Percentiles rank a stretch among this genome's conserved stretches.
These are phyloP conservation scores for Pseudonectria buxi DNA, from an alignment of 2,329 filamentous ascomycete genomes.

Conservation along the genomic window DNA sequence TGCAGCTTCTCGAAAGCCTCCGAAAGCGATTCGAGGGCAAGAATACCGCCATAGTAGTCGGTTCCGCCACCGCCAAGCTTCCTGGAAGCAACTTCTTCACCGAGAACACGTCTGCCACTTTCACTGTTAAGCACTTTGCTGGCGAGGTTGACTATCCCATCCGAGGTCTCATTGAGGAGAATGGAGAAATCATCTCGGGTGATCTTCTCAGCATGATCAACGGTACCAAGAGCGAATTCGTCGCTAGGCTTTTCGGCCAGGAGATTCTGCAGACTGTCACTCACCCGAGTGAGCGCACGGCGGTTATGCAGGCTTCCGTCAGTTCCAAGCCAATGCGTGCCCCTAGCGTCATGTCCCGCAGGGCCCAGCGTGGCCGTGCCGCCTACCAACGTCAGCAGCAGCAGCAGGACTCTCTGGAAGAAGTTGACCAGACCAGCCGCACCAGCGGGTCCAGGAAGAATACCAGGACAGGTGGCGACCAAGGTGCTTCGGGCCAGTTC, in stretches of 20 bases:
- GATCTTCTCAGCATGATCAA: slow-evolving; percentile 93
- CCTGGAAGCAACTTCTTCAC: slow-evolving; percentile 88
- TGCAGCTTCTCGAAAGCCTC: slow-evolving; percentile 84
- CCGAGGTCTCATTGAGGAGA: slow-evolving; percentile 84
- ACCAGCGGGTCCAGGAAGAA: slow-evolving; percentile 35
- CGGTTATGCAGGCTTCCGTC: slow-evolving; percentile 92
- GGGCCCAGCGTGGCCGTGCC: slow-evolving; percentile 44
- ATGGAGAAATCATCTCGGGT: slow-evolving; percentile 90
- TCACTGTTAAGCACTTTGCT: slow-evolving; percentile 91
- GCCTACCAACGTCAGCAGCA: slow-evolving; percentile 31
- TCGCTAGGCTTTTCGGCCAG: slow-evolving; percentile 89
- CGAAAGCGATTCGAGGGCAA: slow-evolving; percentile 92
- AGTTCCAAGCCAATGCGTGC: slow-evolving; percentile 91
- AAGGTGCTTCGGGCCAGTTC: slow-evolving; percentile 90
- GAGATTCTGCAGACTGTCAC: slow-evolving; percentile 86
- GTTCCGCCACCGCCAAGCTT: slow-evolving; percentile 65
- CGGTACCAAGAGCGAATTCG: slow-evolving; percentile 80
- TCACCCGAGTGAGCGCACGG: slow-evolving; percentile 84
- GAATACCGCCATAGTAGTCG: slow-evolving; percentile 81
- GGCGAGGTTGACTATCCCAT: slow-evolving; percentile 94
- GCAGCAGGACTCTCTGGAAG: slow-evolving; percentile 38
- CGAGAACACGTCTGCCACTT: slow-evolving; percentile 70
- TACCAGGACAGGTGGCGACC: slow-evolving; percentile 50
- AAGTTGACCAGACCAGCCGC: slow-evolving; percentile 45
- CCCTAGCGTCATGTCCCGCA: slow-evolving; percentile 85